Conservation (phyloP, 768 basidiomycete genomes). For the Leccinellum luteum region DNA sequence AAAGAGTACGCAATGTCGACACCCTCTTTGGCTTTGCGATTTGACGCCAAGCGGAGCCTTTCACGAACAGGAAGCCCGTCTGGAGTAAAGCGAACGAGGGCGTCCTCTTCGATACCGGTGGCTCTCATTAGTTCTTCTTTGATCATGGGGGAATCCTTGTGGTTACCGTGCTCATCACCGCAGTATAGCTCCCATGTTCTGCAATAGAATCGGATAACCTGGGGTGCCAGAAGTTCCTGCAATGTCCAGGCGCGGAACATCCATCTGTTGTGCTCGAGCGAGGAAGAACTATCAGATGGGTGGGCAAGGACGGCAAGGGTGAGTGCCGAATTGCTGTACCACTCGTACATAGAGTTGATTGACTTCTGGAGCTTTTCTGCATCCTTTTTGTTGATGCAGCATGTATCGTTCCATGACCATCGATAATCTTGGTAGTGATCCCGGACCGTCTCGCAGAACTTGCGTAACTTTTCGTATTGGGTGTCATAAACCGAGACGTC, state of each 20-base stretch:
- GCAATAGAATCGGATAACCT: slow-evolving; percentile 13
- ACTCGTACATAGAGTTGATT: slow-evolving; percentile 11
- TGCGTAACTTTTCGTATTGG: slow-evolving; percentile 7
- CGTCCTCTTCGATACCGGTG: neutral
- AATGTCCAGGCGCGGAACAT: slow-evolving; percentile 16
- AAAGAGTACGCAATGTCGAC: slow-evolving; percentile 13
- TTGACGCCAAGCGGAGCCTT: slow-evolving; percentile 13
- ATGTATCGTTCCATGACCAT: slow-evolving; percentile 14
- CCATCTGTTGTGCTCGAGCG: slow-evolving; percentile 13
- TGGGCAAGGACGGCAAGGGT: slow-evolving; percentile 10
- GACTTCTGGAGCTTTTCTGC: neutral
- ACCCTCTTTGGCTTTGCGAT: slow-evolving; percentile 4
- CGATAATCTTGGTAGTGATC: neutral
- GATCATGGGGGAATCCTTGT: slow-evolving; percentile 3
- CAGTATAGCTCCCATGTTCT: slow-evolving; percentile 5
- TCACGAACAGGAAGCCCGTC: slow-evolving; percentile 3
- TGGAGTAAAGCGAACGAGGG: slow-evolving; percentile 3
- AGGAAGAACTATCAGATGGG: neutral
- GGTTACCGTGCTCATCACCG: neutral
- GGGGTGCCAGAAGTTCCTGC: slow-evolving; percentile 14
- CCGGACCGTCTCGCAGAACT: slow-evolving; percentile 7
- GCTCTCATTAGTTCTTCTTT: neutral
- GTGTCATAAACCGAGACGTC: neutral
- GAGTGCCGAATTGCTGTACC: slow-evolving; percentile 11
- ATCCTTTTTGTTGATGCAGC: slow-evolving; percentile 6